Percentiles rank a stretch among this genome's conserved stretches.
These are phyloP conservation scores for Rhexocercosporidium sp. DNA, from an alignment of 2,329 filamentous ascomycete species.

Conservation along the genomic window DNA sequence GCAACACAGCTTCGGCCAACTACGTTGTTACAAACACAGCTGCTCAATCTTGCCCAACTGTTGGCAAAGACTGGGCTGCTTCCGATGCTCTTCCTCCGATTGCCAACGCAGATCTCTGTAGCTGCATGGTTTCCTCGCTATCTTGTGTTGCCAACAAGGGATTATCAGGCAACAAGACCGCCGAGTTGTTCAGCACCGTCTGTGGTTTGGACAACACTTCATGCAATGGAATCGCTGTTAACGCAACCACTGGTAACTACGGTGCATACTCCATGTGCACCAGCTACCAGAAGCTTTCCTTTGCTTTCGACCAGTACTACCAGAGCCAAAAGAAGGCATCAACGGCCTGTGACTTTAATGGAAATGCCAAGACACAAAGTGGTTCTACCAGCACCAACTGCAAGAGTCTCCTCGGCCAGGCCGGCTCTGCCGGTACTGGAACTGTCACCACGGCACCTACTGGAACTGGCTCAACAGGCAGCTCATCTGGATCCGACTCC, in stretches of 20 bases:
- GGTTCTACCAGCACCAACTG: constrained; percentile 58
- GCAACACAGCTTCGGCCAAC: constrained; percentile 63
- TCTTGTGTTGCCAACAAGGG: constrained; percentile 68
- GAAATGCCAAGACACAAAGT: constrained; percentile 62
- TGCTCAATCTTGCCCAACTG: constrained; percentile 71
- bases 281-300: constrained; percentile 72
- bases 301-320: constrained; percentile 77
- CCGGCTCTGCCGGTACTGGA: constrained; percentile 65
- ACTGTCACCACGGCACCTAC: constrained; percentile 55
- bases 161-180: constrained; percentile 63
- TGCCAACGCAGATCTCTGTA: constrained; percentile 79
- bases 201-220: constrained; percentile 62
- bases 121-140: constrained; percentile 81
- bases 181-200: constrained; percentile 74
- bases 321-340: constrained; percentile 56
- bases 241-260: constrained; percentile 71
- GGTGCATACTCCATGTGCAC: constrained; percentile 82
- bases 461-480: constrained; percentile 40
- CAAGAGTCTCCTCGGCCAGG: constrained; percentile 62
- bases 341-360: constrained; percentile 73
- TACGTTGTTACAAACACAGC: constrained; percentile 80
- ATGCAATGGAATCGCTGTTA: constrained; percentile 72
- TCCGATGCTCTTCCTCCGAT: constrained; percentile 76
- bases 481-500: constrained; percentile 33
- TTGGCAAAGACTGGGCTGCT: constrained; percentile 71